Evolutionary conservation across 495 filamentous ascomycete species (phyloP).

Genomic region (Xylaria longipes): DNA sequence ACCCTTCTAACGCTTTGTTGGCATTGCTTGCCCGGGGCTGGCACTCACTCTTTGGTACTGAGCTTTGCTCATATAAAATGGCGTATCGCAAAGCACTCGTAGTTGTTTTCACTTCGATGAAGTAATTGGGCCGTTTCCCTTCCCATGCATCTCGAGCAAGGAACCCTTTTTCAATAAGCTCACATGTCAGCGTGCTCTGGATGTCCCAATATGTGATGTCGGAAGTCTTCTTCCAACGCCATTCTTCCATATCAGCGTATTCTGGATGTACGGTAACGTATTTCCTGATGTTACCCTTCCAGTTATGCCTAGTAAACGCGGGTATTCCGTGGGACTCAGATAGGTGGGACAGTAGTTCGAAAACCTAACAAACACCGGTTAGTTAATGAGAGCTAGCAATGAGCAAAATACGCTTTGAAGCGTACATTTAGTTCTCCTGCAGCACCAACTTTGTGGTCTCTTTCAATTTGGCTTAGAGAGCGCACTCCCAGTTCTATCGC

Average conservation of each 20-base stretch:
- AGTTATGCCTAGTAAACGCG: conserved; percentile 14
- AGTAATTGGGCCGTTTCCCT: conserved; percentile 41
- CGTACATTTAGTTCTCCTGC: conserved; percentile 28
- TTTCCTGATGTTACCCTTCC: conserved; percentile 22
- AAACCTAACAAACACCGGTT: conserved; percentile 6
- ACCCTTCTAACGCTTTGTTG: too few species aligned
- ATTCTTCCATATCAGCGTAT: conserved; percentile 20
- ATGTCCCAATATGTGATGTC: conserved; percentile 44
- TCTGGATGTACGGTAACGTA: conserved; percentile 16
- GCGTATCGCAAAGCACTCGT: conserved; percentile 42
- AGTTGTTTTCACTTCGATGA: conserved; percentile 56
- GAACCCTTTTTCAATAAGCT: conserved; percentile 37
- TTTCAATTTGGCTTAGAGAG: conserved; percentile 12
- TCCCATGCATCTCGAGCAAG: conserved; percentile 37
- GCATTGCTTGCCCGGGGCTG: not conserved
- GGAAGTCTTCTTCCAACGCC: conserved; percentile 39
- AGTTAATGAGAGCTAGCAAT: not conserved
- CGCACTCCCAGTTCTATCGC: conserved; percentile 1
- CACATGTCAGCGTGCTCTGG: conserved; percentile 26
- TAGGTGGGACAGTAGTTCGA: conserved; percentile 20
- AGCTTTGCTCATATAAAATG: conserved; percentile 50
- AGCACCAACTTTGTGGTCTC: conserved; percentile 27
- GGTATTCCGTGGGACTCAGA: not conserved
- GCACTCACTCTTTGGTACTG: conserved; percentile 47
- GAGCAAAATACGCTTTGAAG: too few species aligned